Conservation (phyloP, 2,329 filamentous ascomycete species). For the Gremmenia infestans region DNA sequence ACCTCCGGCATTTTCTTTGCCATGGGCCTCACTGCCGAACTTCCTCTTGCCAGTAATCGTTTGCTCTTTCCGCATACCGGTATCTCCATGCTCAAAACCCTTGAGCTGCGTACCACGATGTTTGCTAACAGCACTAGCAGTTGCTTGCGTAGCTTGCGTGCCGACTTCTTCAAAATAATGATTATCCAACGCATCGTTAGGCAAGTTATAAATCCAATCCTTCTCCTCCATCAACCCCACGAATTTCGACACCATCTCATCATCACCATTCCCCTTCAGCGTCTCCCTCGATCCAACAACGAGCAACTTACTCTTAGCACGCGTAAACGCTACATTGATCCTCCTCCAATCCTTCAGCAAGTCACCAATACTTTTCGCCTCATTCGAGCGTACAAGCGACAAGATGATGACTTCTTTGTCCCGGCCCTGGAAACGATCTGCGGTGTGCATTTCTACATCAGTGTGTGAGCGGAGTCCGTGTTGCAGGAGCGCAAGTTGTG, state of each 20-base stretch:
- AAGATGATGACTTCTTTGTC: constrained; percentile 93
- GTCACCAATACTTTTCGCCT: constrained; percentile 78
- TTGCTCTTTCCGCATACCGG: constrained; percentile 5
- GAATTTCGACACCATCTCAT: constrained; percentile 71
- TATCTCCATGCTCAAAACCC: constrained; percentile 5
- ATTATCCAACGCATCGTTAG: constrained; percentile 54
- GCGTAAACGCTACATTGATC: constrained; percentile 93
- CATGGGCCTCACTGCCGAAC: not conserved
- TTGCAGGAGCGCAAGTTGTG: constrained; percentile 79
- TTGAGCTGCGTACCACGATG: constrained; percentile 12
- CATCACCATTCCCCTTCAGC: constrained; percentile 53
- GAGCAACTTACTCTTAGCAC: constrained; percentile 86
- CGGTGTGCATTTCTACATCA: constrained; percentile 89
- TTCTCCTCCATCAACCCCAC: constrained; percentile 70
- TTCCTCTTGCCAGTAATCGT: not conserved
- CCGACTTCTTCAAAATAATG: constrained; percentile 58
- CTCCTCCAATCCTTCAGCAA: constrained; percentile 85
- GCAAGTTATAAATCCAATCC: constrained; percentile 76
- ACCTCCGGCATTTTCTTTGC: not conserved
- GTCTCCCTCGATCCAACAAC: constrained; percentile 81
- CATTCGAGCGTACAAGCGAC: constrained; percentile 82
- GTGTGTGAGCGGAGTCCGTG: constrained; percentile 58
- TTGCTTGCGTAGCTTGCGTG: constrained; percentile 49
- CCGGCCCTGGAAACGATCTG: constrained; percentile 92
- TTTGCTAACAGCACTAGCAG: constrained; percentile 14